Evolutionary conservation across 148 eudicot genomes (phyloP), one percentile per base, ranked within the genome.

Genomic region (Rhododendron williamsianum): DNA sequence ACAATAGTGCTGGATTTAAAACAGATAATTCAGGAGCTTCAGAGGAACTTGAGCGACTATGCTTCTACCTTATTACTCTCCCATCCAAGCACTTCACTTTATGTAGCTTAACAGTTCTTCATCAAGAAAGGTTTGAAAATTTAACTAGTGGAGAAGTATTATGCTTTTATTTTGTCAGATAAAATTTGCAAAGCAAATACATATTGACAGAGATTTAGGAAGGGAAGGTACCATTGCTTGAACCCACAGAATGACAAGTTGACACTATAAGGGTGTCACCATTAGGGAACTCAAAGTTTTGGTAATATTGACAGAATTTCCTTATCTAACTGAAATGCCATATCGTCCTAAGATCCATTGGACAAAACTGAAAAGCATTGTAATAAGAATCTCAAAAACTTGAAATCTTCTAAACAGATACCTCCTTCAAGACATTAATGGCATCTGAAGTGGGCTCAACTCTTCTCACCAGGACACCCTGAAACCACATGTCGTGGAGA

Each of bases 371-470:
- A 71, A 38, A 69, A 30, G 43, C 82, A 48, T 19, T 9, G 19
- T n/a, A 65, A 65, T 41, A 83, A 49, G 38, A 27, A 33, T 38
- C 72, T 38, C 43, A 16, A 58, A 71, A 83, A 60, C 23, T 52
- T 80, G 49, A 82, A 41, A 48, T 36, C 36, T 54, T 48, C 13
- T 80, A 83, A 9, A 63, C 9, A 67, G 38, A 80, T 93, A 96
- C 99, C 98, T 93, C 95, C 90, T 92, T 96, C 89, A 96, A 87
- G 87, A 91, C 92, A 87, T 90, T 89, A 84, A 89, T 85, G 60
- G 97, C 98, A 90, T 93, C 94, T 72, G 98, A 91, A 86, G 99
- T 96, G 83, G 96, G 96, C 90, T 96, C 99, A 84, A 95, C 93
- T 90, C 93, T 92, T 76, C 98, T 96, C 81, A 96, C 95, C 43